A percentile compares a stretch with the other conserved stretches of the same genome.
These are phyloP conservation scores for Hanseniaspora pseudoguilliermondii DNA, from an alignment of 805 yeast species.

Conservation along the genomic window DNA sequence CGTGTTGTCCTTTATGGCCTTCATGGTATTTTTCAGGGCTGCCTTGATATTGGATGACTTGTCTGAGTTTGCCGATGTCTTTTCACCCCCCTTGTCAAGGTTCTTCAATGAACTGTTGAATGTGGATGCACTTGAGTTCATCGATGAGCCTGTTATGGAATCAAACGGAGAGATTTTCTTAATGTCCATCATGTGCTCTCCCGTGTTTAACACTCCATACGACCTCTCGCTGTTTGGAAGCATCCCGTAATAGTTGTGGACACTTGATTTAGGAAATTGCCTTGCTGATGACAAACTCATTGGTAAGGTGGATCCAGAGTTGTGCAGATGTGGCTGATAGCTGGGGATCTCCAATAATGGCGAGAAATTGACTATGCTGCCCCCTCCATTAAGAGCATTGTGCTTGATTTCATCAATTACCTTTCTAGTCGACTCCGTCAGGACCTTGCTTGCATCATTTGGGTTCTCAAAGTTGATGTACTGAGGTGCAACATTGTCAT, in stretches of 20 bases:
- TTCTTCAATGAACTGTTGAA: not conserved
- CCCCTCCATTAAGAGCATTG: constrained; percentile 1
- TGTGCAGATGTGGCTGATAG: not conserved
- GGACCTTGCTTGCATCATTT: not conserved
- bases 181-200: not conserved
- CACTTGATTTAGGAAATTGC: not conserved
- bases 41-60: not conserved
- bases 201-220: not conserved
- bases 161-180: constrained; percentile 7
- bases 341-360: not conserved
- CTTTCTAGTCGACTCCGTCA: constrained; percentile 9
- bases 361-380: constrained; percentile 3
- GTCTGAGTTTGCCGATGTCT: not conserved
- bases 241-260: not conserved
- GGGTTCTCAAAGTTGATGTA: not conserved
- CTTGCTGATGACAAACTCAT: not conserved
- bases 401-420: constrained; percentile 12
- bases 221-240: not conserved
- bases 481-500: not conserved
- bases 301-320: not conserved
- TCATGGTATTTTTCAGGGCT: not conserved
- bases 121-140: not conserved
- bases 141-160: not conserved
- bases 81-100: not conserved
- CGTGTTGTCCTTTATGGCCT: not conserved